phyloP scores from a whole-genome alignment of 768 basidiomycete genomes.

The Crassisporium funariophilum region DNA sequence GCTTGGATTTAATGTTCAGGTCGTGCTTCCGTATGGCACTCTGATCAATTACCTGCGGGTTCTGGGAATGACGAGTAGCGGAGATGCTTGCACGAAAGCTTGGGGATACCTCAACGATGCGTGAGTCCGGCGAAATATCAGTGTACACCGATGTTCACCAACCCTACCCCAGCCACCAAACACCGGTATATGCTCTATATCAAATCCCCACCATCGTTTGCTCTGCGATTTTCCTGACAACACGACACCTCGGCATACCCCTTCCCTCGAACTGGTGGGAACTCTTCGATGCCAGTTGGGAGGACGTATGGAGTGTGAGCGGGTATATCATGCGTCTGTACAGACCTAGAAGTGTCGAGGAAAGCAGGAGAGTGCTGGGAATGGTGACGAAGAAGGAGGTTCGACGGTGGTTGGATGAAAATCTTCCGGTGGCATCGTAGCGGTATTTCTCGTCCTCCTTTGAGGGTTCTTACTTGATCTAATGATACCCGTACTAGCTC shows the following conservation, averaged over 20 bases:
- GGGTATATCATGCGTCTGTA: slow-evolving; percentile 87
- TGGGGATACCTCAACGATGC: slow-evolving; percentile 98
- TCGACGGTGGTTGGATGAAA: slow-evolving; percentile 78
- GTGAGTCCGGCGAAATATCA: too few species aligned
- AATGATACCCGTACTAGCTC: too few species aligned
- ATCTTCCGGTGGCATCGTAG: slow-evolving; percentile 15
- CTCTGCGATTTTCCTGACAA: slow-evolving; percentile 83
- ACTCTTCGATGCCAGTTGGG: slow-evolving; percentile 89
- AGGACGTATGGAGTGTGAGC: slow-evolving; percentile 84
- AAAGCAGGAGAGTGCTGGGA: slow-evolving; percentile 46
- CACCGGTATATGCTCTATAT: slow-evolving; percentile 89
- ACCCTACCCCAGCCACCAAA: slow-evolving; percentile 71
- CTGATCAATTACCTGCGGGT: slow-evolving; percentile 93
- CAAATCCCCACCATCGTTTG: slow-evolving; percentile 89
- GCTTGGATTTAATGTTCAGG: slow-evolving; percentile 92
- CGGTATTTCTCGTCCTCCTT: not conserved
- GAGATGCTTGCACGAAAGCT: slow-evolving; percentile 70
- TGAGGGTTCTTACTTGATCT: not conserved
- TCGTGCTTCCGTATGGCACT: slow-evolving; percentile 91
- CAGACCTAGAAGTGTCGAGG: slow-evolving; percentile 52
- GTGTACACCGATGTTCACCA: not conserved
- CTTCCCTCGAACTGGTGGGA: slow-evolving; percentile 91
- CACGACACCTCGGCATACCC: slow-evolving; percentile 69
- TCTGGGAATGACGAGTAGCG: slow-evolving; percentile 76
- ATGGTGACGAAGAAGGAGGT: slow-evolving; percentile 80